These are phyloP conservation scores for Acanthamoeba divionensis DNA, from an alignment of 208 protist genomes.

Conservation along the genomic window DNA sequence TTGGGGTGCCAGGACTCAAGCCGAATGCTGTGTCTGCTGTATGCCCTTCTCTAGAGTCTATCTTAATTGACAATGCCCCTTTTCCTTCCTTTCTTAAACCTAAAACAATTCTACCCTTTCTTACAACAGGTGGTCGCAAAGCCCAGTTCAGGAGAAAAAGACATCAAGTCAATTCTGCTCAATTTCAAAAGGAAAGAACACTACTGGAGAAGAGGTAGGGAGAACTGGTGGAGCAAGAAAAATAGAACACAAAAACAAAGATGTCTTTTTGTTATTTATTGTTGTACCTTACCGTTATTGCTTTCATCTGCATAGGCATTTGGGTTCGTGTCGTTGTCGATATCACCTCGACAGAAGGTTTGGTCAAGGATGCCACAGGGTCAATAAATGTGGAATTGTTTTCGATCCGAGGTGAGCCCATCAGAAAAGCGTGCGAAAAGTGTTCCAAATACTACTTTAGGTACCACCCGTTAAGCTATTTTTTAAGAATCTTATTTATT, in stretches of 20 bases:
- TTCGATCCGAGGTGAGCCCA: not conserved
- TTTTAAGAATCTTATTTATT: no score
- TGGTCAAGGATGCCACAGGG: not conserved
- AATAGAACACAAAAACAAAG: no score
- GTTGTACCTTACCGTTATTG: no score
- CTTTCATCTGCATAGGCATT: no score
- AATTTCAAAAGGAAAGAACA: not conserved
- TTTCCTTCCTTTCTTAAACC: no score
- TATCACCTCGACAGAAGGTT: not conserved
- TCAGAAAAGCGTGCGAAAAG: not conserved
- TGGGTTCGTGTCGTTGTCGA: not conserved
- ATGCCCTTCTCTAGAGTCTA: no score
- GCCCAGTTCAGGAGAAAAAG: not conserved
- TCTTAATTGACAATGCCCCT: no score
- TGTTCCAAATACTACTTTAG: conserved; percentile 7
- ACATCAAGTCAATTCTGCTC: not conserved
- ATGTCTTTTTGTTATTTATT: no score
- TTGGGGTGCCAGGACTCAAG: not conserved
- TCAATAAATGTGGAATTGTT: not conserved
- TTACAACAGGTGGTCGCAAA: not conserved
- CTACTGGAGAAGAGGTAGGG: not conserved
- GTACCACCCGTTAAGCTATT: no score
- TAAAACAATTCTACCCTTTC: no score
- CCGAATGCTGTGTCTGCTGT: no score
- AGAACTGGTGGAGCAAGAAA: no score